Percentiles rank a stretch among this genome's conserved stretches.
phyloP scores from a whole-genome alignment of 129 eudicot genomes.

The Saposhnikovia divaricata region DNA sequence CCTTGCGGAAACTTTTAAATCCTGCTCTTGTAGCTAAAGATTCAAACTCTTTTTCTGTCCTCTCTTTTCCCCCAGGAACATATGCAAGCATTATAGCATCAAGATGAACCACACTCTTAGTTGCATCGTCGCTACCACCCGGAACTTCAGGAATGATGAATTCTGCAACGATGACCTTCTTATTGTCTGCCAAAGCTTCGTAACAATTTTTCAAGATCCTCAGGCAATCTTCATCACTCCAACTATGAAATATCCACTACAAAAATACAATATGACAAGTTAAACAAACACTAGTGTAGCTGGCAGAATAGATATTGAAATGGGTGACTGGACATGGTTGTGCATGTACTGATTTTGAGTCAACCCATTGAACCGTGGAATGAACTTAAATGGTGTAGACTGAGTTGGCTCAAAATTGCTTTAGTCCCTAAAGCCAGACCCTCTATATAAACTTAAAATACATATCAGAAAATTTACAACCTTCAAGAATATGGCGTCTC shows the following conservation, averaged over 20 bases:
- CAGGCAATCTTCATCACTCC: background rate
- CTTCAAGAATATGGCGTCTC: conserved; percentile 43
- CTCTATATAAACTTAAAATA: no score
- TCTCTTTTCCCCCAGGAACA: background rate
- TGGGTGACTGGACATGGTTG: no score
- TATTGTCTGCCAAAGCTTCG: background rate
- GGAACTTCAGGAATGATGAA: background rate
- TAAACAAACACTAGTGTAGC: no score
- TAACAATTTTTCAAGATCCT: background rate
- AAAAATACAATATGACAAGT: no score
- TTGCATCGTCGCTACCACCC: background rate
- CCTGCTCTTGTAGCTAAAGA: background rate
- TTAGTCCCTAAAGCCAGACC: no score
- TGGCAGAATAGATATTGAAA: no score
- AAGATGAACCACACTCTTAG: background rate
- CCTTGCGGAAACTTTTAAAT: no score
- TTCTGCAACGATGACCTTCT: background rate
- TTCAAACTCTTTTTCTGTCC: background rate
- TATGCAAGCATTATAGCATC: background rate
- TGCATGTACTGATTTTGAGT: no score
- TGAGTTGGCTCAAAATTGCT: no score
- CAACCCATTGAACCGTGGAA: no score
- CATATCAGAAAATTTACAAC: conserved; percentile 11
- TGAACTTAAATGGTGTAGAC: no score
- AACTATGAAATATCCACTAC: background rate